Conservation (phyloP, 106 monocot genomes). For the Dendrobium huoshanense region DNA sequence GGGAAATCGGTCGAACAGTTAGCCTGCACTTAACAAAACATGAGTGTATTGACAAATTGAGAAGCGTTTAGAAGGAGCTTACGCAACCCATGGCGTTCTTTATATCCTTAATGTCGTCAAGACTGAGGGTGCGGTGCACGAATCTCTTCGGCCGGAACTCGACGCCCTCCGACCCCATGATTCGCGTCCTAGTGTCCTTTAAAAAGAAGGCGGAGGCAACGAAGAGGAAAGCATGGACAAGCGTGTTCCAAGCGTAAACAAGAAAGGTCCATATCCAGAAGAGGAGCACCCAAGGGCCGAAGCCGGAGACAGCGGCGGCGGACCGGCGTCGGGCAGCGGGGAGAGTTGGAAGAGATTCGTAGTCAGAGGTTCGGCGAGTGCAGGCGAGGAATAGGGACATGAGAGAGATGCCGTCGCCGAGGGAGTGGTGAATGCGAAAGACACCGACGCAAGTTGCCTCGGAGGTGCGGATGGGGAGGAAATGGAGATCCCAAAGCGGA, state of each 20-base stretch:
- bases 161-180: slow-evolving; percentile 41
- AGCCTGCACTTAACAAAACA: background rate
- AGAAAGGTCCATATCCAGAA: slow-evolving; percentile 19
- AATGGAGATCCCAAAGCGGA: slow-evolving; percentile 67
- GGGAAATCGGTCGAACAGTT: background rate
- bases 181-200: slow-evolving; percentile 45
- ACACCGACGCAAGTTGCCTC: slow-evolving; percentile 31
- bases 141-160: slow-evolving; percentile 43
- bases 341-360: slow-evolving; percentile 27
- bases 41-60: background rate
- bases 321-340: slow-evolving; percentile 4
- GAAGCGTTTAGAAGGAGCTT: slow-evolving; percentile 11
- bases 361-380: slow-evolving; percentile 46
- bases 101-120: slow-evolving; percentile 62
- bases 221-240: slow-evolving; percentile 33
- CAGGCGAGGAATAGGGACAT: slow-evolving; percentile 67
- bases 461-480: slow-evolving; percentile 55
- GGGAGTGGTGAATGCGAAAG: slow-evolving; percentile 64
- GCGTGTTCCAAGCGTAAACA: slow-evolving; percentile 34
- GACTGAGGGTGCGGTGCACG: slow-evolving; percentile 35
- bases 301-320: background rate
- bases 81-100: slow-evolving; percentile 50
- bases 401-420: slow-evolving; percentile 63
- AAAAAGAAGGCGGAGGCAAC: slow-evolving; percentile 22
- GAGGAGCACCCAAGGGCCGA: background rate